Percentiles rank a stretch among this genome's conserved stretches.
Evolutionary conservation across 2,329 filamentous ascomycete genomes (phyloP).

Genomic region (Ophiosphaerella korrae): DNA sequence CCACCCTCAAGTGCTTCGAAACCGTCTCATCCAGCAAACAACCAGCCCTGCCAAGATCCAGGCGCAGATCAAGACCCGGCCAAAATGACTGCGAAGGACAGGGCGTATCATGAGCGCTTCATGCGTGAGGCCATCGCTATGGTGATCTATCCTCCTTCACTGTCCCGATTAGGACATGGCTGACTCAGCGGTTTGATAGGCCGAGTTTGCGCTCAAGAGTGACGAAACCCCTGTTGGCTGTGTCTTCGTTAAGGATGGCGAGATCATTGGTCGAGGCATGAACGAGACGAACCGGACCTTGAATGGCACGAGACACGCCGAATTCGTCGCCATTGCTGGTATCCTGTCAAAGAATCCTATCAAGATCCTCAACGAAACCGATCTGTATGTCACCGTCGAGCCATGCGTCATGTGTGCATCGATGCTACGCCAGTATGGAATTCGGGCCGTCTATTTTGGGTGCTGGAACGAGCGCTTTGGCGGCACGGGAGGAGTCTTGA

Average conservation of each 20-base stretch:
- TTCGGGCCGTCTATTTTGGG: slow-evolving; percentile 91
- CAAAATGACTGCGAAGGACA: slow-evolving; percentile 45
- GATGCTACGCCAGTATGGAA: slow-evolving; percentile 82
- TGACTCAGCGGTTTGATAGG: slow-evolving; percentile 58
- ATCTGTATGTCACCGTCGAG: slow-evolving; percentile 96
- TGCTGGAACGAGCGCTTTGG: slow-evolving; percentile 97
- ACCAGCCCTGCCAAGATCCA: slow-evolving; percentile 33
- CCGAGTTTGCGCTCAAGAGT: slow-evolving; percentile 76
- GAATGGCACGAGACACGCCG: slow-evolving; percentile 85
- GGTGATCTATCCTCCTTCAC: slow-evolving; percentile 58
- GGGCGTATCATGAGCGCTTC: slow-evolving; percentile 64
- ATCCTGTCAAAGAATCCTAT: slow-evolving; percentile 69
- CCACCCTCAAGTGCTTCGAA: slow-evolving; percentile 10
- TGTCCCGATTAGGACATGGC: slow-evolving; percentile 2
- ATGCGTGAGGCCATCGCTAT: slow-evolving; percentile 87
- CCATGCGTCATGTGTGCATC: slow-evolving; percentile 99
- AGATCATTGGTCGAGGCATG: slow-evolving; percentile 87
- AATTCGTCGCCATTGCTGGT: slow-evolving; percentile 82
- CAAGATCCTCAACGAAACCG: slow-evolving; percentile 71
- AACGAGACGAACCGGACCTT: slow-evolving; percentile 76
- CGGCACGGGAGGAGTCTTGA: slow-evolving; percentile 91
- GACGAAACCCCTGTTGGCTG: slow-evolving; percentile 98
- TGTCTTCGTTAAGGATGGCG: slow-evolving; percentile 80
- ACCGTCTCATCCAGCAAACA: slow-evolving; percentile 7
- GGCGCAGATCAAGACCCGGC: slow-evolving; percentile 29